A percentile compares a stretch with the other conserved stretches of the same genome.
Evolutionary conservation across 73 alveolate genomes (phyloP).

Genomic region (Durusdinium trenchii): DNA sequence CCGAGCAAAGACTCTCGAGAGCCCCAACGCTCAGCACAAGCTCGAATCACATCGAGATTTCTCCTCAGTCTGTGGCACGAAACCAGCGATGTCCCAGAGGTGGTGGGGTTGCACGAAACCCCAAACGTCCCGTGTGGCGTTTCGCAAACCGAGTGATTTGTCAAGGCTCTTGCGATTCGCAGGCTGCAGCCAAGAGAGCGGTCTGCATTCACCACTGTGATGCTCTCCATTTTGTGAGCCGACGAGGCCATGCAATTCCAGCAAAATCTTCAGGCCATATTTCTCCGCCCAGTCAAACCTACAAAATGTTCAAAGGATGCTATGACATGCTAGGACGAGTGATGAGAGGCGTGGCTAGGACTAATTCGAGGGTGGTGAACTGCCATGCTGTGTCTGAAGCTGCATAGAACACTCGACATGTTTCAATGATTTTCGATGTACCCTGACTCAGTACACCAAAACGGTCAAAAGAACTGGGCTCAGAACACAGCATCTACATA

Average conservation of each 20-base stretch:
- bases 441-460: no score
- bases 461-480: not conserved
- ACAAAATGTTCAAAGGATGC: no score
- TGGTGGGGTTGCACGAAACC: not conserved
- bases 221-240: slow-evolving; percentile 81
- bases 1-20: slow-evolving; percentile 60
- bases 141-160: not conserved
- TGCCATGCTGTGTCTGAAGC: no score
- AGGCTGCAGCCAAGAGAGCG: slow-evolving; percentile 52
- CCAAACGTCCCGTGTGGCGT: not conserved
- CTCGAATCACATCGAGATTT: slow-evolving; percentile 60
- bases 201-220: slow-evolving; percentile 40
- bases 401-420: no score
- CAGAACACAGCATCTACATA: slow-evolving; percentile 41
- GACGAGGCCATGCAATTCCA: slow-evolving; percentile 52
- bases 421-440: no score
- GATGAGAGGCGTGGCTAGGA: no score
- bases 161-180: slow-evolving; percentile 31
- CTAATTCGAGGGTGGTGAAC: no score
- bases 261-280: slow-evolving; percentile 63
- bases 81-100: not conserved
- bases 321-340: no score
- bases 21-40: slow-evolving; percentile 69
- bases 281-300: slow-evolving; percentile 94
- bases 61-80: not conserved